Percentiles rank a stretch among this genome's conserved stretches.
phyloP scores from a whole-genome alignment of 1,284 basidiomycete genomes.

The Gomphus bonarii region DNA sequence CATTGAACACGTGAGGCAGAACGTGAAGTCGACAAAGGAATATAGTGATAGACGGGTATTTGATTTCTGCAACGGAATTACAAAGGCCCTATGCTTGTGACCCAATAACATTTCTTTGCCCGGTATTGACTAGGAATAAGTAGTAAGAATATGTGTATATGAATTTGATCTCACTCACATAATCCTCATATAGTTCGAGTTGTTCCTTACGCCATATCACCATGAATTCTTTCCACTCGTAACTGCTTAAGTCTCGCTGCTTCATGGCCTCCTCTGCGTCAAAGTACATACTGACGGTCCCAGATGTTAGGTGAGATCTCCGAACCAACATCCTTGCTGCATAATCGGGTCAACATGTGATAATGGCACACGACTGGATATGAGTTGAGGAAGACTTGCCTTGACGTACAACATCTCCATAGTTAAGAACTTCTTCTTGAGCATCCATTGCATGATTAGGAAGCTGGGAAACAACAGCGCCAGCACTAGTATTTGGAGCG shows the following conservation, averaged over 20 bases:
- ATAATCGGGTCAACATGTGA: neutral
- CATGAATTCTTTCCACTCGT: conserved; percentile 68
- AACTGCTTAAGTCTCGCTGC: conserved; percentile 49
- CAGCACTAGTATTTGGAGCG: conserved; percentile 51
- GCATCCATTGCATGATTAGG: neutral
- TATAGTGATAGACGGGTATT: conserved; percentile 65
- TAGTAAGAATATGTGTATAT: conserved; percentile 12
- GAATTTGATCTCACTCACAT: conserved; percentile 36
- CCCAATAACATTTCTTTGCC: conserved; percentile 51
- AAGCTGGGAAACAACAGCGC: conserved; percentile 28
- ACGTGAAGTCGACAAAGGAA: conserved; percentile 73
- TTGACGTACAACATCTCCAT: conserved; percentile 6
- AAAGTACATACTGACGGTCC: conserved; percentile 43
- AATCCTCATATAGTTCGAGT: conserved; percentile 72
- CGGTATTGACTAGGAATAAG: conserved; percentile 39
- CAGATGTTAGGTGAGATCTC: conserved; percentile 48
- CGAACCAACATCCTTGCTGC: conserved; percentile 80
- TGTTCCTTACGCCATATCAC: conserved; percentile 67
- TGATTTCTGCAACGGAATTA: conserved; percentile 52
- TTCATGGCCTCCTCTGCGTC: conserved; percentile 59
- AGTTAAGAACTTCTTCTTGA: neutral
- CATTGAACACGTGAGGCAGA: conserved; percentile 56
- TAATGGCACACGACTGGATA: neutral
- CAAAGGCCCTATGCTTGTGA: conserved; percentile 58
- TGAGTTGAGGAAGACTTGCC: neutral